Evolutionary conservation across 2,329 filamentous ascomycete species (phyloP), one percentile per base, ranked within the genome.

Genomic region (Colletotrichum liriopes): DNA sequence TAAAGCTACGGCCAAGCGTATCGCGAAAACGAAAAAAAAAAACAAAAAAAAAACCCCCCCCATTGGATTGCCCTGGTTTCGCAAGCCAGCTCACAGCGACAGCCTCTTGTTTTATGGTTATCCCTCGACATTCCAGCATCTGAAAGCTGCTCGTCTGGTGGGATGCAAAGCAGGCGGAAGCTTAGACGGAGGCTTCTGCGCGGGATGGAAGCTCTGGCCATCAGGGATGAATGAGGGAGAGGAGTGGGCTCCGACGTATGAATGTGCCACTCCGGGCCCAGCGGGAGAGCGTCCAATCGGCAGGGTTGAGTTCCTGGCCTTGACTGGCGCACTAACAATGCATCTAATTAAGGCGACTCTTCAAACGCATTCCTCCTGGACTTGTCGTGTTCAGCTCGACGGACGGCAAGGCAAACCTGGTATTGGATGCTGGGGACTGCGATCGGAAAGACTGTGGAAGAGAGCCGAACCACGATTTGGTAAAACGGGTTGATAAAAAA

Each of bases 291-390:
- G 35, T n/a, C 45, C 64, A 67, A 67, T 60, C 64, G 51, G 26
- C 43, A 23, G 20, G n/a, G 29, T n/a, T 11, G 5, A 23, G 39
- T 55, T 45, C 59, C 58, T 63, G 65, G 49, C 55, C 14, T 65
- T 32, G 39, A 11, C 35, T 39, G 52, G 26, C 16, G 37, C 49
- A 47, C 58, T 55, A 55, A 29, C 35, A 32, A 52, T 49, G 64
- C 64, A 52, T 52, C 39, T 43, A 60, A 60, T 54, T 51, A 43
- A 65, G 39, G 29, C 45, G 56, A n/a, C 35, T 62, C 20, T 18
- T 23, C 43, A 43, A 45, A 20, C 35, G 39, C 14, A 62, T 29
- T 39, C 35, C 1, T 14, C 29, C 49, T 32, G 49, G 41, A 23
- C 35, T 29, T 43, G 35, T 37, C 23, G 23, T 39, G 8, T 2